Base-by-base conservation (phyloP, 2,329 filamentous ascomycete species). In the Alternaria alternata region DNA sequence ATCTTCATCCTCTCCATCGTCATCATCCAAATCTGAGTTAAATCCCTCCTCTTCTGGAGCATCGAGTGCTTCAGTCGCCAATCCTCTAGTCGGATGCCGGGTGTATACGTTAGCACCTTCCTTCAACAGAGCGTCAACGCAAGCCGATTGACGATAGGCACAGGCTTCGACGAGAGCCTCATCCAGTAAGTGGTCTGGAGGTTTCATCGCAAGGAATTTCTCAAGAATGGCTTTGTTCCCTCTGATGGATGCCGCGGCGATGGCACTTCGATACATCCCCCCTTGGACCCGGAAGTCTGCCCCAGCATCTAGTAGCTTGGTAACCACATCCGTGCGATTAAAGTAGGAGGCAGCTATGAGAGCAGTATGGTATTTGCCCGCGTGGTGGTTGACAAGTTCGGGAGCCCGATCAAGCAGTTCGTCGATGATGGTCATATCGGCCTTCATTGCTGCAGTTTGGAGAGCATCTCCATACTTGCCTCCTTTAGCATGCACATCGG, bases 301-400 rank as follows among this genome's bases (percentile, higher is more conserved):
- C 20, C 66, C 65, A 18, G 47, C 39, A 39, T 72, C 60, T 9
- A 73, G 57, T 1, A 73, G 56, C 34, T 56, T 67, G 4, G 48
- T 22, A 7, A 72, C 64, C 4, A 71, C 49, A 2, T 71, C 66
- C 11, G 59, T 24, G 1, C 63, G 60, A 51, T 65, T 63, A 12
- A 63, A 67, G 46, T 68, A 69, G 3, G 64, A 59, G 7, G 74
- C 72, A 38, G 66, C 67, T 20, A 72, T 66, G 4, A 75, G 47
- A 41, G 68, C 68, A 4, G 66, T 69, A 14, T 62, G 54, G 34
- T 72, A 72, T 36, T 69, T 69, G 5, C 64, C 63, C 5, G 43
- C 63, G 18, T 47, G 47, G 22, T 60, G 58, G 26, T 68, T 67
- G n/a, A 70, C 59, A 2, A 65, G 52, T 36, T 70, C 61, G 16